Base-by-base conservation (phyloP, 768 basidiomycete genomes). In the Astraeus odoratus region DNA sequence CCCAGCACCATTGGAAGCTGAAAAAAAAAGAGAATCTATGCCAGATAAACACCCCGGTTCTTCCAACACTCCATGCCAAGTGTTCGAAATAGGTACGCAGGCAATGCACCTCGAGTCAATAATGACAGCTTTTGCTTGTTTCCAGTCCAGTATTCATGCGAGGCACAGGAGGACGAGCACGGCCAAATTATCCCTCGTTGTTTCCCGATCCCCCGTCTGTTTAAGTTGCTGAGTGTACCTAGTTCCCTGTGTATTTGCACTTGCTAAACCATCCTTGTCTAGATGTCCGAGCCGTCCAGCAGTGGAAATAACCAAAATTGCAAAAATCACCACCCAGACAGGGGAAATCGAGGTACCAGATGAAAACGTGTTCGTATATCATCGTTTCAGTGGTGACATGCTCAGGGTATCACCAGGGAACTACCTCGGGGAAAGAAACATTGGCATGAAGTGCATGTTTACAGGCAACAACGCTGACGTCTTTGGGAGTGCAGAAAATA, bases 121-220 rank as follows among this genome's bases (percentile, higher is more conserved):
- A 36, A 45, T 42, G 46, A 45, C 47, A 30, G 25, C n/a, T 39
- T 30, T 8, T 34, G 43, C 26, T 1, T 37, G 41, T 40, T 26
- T 41, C 31, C 43, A 64, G 63, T 83, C 8, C 89, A 90, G 57
- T 84, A 77, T 60, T 73, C 67, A 22, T 92, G 87, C 59, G 65
- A 74, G 36, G 54, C 64, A 35, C 67, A 73, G 47, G 54, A 52
- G 43, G 25, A 8, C 10, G n/a, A 53, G 12, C 51, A 33, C 23
- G 63, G 64, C n/a, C 52, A 49, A 39, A 26, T 48, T 20, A 53
- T 60, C 7, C 51, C 78, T 37, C 73, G 77, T 29, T 92, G 88
- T 58, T 80, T 77, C 57, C 89, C 87, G 5, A 64, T 92, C 36
- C 77, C 83, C 23, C 78, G 90, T 13, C 70, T 91, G 22, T 86